Percentiles rank a stretch among this genome's conserved stretches.
Evolutionary conservation across 805 yeast species (phyloP).

Genomic region (Torulaspora franciscae): DNA sequence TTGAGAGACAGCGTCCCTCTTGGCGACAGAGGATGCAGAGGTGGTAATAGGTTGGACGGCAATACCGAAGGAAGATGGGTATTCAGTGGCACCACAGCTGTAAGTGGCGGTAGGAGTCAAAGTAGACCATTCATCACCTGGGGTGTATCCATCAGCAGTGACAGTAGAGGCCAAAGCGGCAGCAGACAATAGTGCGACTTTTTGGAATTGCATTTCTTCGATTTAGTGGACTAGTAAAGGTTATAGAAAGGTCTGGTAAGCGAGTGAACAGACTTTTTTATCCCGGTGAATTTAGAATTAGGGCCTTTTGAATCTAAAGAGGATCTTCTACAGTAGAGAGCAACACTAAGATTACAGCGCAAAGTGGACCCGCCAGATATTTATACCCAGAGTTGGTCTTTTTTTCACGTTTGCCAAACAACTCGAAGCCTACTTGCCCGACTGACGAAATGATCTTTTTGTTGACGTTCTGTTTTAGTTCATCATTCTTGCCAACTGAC

Average conservation of each 20-base stretch:
- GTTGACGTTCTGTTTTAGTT: slow-evolving; percentile 6
- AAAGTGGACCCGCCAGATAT: not conserved
- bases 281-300: not conserved
- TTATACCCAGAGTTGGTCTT: not conserved
- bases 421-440: not conserved
- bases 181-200: slow-evolving; percentile 24
- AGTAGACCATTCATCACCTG: slow-evolving; percentile 63
- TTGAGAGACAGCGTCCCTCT: slow-evolving; percentile 40
- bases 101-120: slow-evolving; percentile 58
- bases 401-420: not conserved
- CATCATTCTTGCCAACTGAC: not conserved
- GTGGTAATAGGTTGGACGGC: slow-evolving; percentile 49
- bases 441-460: not conserved
- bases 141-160: slow-evolving; percentile 52
- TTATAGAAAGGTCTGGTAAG: slow-evolving; percentile 4
- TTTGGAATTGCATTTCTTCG: slow-evolving; percentile 20
- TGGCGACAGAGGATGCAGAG: slow-evolving; percentile 29
- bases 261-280: slow-evolving; percentile 3
- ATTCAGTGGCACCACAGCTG: slow-evolving; percentile 53
- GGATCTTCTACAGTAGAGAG: not conserved
- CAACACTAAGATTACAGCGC: not conserved
- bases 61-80: slow-evolving; percentile 58
- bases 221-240: not conserved
- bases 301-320: not conserved
- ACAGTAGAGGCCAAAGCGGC: slow-evolving; percentile 45